These are phyloP conservation scores for Phytophthora lateralis DNA, from an alignment of 352 stramenopile species.

Conservation along the genomic window DNA sequence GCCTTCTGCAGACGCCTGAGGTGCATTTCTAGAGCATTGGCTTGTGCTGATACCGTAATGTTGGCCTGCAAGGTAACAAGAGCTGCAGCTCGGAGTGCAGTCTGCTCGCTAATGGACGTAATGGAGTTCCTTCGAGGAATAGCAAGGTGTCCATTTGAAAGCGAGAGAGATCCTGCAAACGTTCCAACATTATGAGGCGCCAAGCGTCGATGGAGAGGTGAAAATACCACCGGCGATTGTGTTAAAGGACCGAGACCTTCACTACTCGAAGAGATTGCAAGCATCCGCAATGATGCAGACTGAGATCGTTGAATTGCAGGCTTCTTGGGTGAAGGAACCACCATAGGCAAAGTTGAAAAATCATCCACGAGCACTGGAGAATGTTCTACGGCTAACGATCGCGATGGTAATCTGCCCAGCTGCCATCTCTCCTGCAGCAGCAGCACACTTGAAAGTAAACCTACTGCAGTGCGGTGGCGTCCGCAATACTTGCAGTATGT, in stretches of 20 bases:
- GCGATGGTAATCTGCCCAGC: conserved; percentile 1
- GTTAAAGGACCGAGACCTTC: background rate
- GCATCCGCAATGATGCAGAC: conserved; percentile 1
- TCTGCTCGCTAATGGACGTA: conserved; percentile 19
- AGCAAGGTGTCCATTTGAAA: conserved; percentile 1
- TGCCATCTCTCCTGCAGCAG: conserved; percentile 25
- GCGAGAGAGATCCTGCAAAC: background rate
- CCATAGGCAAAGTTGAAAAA: background rate
- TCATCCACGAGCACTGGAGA: background rate
- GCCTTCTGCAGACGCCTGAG: conserved; percentile 30
- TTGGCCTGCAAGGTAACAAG: conserved; percentile 27
- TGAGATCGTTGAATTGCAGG: background rate
- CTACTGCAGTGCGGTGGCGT: conserved; percentile 44
- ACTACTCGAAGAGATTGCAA: conserved; percentile 1
- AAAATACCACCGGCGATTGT: conserved; percentile 18
- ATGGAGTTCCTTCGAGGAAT: conserved; percentile 13
- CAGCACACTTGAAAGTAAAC: conserved; percentile 20
- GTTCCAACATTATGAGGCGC: background rate
- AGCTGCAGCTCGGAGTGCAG: conserved; percentile 28
- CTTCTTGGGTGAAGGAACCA: conserved; percentile 1
- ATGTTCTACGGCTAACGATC: background rate
- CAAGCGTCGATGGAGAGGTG: conserved; percentile 23
- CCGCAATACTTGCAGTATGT: conserved; percentile 75
- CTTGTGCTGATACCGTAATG: conserved; percentile 7
- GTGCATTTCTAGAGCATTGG: conserved; percentile 30